phyloP scores from a whole-genome alignment of 176 grass and related monocot species.

The Aegilops speltoides region DNA sequence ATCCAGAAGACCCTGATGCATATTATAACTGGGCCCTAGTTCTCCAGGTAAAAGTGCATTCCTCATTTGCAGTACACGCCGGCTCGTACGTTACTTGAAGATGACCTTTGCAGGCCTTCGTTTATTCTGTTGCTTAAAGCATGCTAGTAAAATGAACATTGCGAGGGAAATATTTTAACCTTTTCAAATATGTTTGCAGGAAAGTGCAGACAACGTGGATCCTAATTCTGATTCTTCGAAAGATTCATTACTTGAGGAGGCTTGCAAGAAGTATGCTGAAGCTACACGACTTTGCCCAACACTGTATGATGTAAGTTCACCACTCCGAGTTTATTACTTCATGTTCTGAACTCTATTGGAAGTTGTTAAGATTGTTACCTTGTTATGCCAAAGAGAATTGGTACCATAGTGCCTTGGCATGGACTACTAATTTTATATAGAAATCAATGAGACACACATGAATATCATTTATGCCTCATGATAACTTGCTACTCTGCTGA shows the following conservation, averaged over 20 bases:
- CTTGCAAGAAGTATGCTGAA: constrained; percentile 87
- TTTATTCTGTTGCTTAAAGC: constrained; percentile 2
- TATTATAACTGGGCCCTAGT: constrained; percentile 88
- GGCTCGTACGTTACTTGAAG: background rate
- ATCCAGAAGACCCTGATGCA: constrained; percentile 81
- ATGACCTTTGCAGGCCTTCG: background rate
- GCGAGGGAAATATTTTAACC: background rate
- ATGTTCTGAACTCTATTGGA: background rate
- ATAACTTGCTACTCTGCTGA: background rate
- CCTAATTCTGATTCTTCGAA: constrained; percentile 63
- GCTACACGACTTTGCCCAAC: constrained; percentile 68
- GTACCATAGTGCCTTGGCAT: background rate
- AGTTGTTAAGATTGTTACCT: background rate
- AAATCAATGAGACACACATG: background rate
- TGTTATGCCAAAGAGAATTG: background rate
- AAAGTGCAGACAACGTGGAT: constrained; percentile 80
- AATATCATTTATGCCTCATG: background rate
- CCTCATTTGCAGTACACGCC: background rate
- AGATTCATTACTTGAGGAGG: constrained; percentile 85
- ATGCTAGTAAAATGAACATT: background rate
- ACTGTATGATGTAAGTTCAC: constrained; percentile 71
- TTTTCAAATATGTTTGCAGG: constrained; percentile 47
- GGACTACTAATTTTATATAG: background rate
- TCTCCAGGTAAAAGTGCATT: constrained; percentile 54
- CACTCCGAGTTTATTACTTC: background rate